Evolutionary conservation across 2,329 filamentous ascomycete species (phyloP).

Genomic region (Bipolaris bicolor): DNA sequence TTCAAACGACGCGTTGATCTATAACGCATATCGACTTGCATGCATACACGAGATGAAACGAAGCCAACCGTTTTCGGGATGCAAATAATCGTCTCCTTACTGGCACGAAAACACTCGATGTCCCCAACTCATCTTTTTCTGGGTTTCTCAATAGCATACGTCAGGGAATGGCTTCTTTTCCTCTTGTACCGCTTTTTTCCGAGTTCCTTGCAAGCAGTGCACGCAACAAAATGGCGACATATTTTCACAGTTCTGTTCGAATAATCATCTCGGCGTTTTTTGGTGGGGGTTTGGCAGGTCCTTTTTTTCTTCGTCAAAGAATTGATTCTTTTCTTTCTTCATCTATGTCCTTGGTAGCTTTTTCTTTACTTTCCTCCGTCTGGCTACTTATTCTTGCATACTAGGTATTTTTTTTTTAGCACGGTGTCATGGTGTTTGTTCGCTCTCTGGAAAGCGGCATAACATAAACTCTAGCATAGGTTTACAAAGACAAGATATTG

Average conservation of each 20-base stretch:
- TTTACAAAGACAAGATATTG: background rate
- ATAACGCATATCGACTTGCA: background rate
- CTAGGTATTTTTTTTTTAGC: constrained; percentile 1
- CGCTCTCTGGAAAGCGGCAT: background rate
- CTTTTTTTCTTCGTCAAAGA: constrained; percentile 4
- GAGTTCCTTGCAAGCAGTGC: background rate
- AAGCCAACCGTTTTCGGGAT: background rate
- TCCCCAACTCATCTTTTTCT: background rate
- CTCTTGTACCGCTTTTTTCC: background rate
- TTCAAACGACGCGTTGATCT: background rate
- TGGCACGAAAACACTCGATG: background rate
- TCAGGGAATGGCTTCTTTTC: background rate
- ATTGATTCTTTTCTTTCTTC: constrained; percentile 20
- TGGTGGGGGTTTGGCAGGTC: background rate
- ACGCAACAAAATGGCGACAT: background rate
- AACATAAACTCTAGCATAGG: background rate
- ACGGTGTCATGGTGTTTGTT: constrained; percentile 8
- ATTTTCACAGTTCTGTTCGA: background rate
- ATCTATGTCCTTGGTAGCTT: constrained; percentile 13
- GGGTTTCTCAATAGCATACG: background rate
- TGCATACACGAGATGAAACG: background rate
- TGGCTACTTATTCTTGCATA: background rate
- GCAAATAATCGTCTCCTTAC: background rate
- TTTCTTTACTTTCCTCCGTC: constrained; percentile 1
- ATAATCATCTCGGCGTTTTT: constrained; percentile 10